A percentile compares a stretch with the other conserved stretches of the same genome.
These are phyloP conservation scores for Mycena belliarum DNA, from an alignment of 768 basidiomycete genomes.

Conservation along the genomic window DNA sequence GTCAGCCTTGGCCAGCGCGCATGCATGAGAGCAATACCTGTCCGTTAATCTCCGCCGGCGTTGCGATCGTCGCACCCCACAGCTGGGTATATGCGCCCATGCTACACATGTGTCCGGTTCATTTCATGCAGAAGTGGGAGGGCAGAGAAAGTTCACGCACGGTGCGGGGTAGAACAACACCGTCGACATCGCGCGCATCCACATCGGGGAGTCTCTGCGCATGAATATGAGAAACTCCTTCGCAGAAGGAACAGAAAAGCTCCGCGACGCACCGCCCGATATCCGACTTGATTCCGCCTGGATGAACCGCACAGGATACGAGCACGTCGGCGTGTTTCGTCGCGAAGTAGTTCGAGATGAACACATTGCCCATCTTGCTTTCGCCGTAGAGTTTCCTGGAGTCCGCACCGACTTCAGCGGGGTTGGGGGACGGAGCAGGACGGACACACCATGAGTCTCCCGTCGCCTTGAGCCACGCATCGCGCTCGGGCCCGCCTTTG, in stretches of 20 bases:
- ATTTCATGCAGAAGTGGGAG: too few relatives aligned
- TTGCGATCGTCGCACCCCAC: slow-evolving; percentile 8
- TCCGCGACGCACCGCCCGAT: not conserved
- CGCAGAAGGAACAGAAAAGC: not conserved
- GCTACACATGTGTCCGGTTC: not conserved
- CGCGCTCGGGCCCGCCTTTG: slow-evolving; percentile 5
- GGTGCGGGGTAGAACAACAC: too few relatives aligned
- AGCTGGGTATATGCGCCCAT: slow-evolving; percentile 11
- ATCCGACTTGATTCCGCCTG: not conserved
- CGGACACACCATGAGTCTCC: not conserved
- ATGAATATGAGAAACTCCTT: not conserved
- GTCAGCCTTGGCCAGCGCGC: not conserved
- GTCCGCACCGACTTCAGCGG: too few relatives aligned
- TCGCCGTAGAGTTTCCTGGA: slow-evolving; percentile 15
- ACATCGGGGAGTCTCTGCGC: not conserved
- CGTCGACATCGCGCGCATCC: too few relatives aligned
- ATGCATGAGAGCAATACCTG: not conserved
- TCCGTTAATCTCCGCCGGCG: not conserved
- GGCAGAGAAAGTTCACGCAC: too few relatives aligned
- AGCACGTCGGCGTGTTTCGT: not conserved
- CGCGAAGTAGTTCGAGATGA: slow-evolving; percentile 13
- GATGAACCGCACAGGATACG: slow-evolving; percentile 14
- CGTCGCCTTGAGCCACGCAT: slow-evolving; percentile 6
- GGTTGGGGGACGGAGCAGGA: not conserved
- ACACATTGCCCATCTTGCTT: slow-evolving; percentile 17